phyloP scores from a whole-genome alignment of 2,329 filamentous ascomycete species.

The Curvularia lunata region DNA sequence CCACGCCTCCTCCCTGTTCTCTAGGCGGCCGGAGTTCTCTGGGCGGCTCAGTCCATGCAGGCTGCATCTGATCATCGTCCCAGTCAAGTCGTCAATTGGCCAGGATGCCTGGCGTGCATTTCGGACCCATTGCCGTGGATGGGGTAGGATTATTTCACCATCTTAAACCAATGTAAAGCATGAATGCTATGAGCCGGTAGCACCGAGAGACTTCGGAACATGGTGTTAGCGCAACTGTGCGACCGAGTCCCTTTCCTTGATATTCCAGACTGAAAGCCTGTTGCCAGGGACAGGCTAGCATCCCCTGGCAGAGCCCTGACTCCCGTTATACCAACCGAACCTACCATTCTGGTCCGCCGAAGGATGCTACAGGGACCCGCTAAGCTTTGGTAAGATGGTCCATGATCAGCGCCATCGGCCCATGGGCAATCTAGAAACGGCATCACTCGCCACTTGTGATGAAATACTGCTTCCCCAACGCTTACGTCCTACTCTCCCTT shows the following conservation, averaged over 20 bases:
- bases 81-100: conserved; percentile 19
- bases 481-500: conserved; percentile 27
- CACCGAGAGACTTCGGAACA: conserved; percentile 6
- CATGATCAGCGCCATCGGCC: conserved; percentile 43
- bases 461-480: conserved; percentile 31
- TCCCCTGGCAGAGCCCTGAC: conserved; percentile 2
- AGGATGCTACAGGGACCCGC: conserved; percentile 31
- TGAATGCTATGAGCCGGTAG: conserved; percentile 7
- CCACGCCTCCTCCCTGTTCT: conserved; percentile 26
- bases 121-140: conserved; percentile 15
- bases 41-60: conserved; percentile 24
- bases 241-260: conserved; percentile 4
- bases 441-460: conserved; percentile 45
- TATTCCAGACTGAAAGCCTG: conserved; percentile 7
- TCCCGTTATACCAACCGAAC: conserved; percentile 16
- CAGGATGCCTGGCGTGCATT: conserved; percentile 17
- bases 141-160: conserved; percentile 31
- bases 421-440: conserved; percentile 44
- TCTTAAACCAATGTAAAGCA: conserved; percentile 12
- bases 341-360: conserved; percentile 13
- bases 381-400: conserved; percentile 39
- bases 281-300: conserved; percentile 7
- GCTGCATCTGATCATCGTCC: conserved; percentile 16
- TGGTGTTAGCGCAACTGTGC: conserved; percentile 1
- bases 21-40: conserved; percentile 16